Conservation (phyloP, 352 stramenopile genomes). For the Pythium insidiosum region DNA sequence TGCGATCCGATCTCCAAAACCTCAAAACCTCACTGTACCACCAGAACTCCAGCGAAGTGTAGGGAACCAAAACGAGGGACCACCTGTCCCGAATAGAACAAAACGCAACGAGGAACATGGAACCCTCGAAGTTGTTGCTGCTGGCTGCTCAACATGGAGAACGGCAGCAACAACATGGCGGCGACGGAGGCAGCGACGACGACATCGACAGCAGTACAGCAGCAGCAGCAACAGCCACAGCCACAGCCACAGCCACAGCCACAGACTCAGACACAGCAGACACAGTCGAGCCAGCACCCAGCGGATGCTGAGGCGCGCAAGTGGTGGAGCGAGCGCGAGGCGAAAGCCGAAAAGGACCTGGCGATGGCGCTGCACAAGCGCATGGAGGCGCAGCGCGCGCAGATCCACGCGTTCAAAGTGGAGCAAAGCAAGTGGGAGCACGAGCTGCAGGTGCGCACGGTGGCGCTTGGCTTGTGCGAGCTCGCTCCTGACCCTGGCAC, state of each 20-base stretch:
- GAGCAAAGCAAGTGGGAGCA: slow-evolving; percentile 82
- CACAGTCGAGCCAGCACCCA: slow-evolving; percentile 7
- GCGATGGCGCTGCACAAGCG: slow-evolving; percentile 43
- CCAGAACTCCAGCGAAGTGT: slow-evolving; percentile 6
- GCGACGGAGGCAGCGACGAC: no score
- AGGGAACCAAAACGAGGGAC: neutral
- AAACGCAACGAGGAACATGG: neutral
- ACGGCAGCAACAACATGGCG: slow-evolving; percentile 1
- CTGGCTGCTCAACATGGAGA: slow-evolving; percentile 6
- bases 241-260: no score
- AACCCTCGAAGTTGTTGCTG: no score
- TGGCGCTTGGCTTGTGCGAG: no score
- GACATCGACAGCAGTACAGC: no score
- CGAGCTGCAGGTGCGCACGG: slow-evolving; percentile 52
- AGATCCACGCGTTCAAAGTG: slow-evolving; percentile 72
- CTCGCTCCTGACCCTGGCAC: no score
- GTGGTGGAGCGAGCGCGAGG: slow-evolving; percentile 52
- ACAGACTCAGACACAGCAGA: no score
- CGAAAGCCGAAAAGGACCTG: slow-evolving; percentile 42
- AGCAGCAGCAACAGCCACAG: no score
- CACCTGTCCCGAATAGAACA: neutral
- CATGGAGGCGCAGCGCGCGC: slow-evolving; percentile 59
- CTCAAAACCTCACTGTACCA: slow-evolving; percentile 17
- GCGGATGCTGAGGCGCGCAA: slow-evolving; percentile 34
- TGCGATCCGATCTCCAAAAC: slow-evolving; percentile 5